These are phyloP conservation scores for Closterium sp. DNA, from an alignment of 139 green algal genomes.

Conservation along the genomic window DNA sequence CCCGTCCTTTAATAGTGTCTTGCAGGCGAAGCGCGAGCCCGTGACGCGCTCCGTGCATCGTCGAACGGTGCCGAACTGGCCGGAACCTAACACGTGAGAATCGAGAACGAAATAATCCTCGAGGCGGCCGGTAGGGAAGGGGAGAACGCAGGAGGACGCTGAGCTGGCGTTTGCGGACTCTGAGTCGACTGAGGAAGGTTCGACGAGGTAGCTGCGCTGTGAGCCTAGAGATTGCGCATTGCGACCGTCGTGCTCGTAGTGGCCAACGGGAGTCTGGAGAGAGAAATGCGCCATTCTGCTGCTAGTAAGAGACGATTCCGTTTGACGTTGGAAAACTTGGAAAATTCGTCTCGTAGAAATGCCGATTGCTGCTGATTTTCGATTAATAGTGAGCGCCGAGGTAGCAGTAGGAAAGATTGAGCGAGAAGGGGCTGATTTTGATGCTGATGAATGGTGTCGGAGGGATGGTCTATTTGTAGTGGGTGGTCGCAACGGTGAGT, in stretches of 20 bases:
- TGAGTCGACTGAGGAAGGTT: not conserved
- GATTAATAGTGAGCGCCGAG: too few relatives aligned
- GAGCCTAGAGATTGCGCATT: not conserved
- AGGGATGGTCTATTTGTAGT: not conserved
- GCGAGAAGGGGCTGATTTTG: not conserved
- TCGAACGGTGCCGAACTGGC: not conserved
- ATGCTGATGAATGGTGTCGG: not conserved
- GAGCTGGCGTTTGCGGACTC: not conserved
- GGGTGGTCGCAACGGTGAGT: not conserved
- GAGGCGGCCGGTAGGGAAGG: not conserved
- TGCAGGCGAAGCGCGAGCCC: not conserved
- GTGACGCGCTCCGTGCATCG: not conserved
- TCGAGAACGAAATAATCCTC: not conserved
- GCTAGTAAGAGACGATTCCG: not conserved
- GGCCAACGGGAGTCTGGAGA: not conserved
- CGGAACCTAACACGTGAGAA: not conserved
- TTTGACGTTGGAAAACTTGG: not conserved
- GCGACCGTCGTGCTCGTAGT: not conserved
- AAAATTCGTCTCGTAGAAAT: not conserved
- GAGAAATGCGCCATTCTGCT: not conserved
- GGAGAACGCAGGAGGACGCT: not conserved
- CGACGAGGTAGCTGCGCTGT: not conserved
- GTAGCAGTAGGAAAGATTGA: not conserved
- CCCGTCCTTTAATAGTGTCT: not conserved
- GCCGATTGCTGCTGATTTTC: not conserved